A percentile compares a stretch with the other conserved stretches of the same genome.
Evolutionary conservation across 2,329 filamentous ascomycete genomes (phyloP).

Genomic region (Penicillium fuscoglaucum): DNA sequence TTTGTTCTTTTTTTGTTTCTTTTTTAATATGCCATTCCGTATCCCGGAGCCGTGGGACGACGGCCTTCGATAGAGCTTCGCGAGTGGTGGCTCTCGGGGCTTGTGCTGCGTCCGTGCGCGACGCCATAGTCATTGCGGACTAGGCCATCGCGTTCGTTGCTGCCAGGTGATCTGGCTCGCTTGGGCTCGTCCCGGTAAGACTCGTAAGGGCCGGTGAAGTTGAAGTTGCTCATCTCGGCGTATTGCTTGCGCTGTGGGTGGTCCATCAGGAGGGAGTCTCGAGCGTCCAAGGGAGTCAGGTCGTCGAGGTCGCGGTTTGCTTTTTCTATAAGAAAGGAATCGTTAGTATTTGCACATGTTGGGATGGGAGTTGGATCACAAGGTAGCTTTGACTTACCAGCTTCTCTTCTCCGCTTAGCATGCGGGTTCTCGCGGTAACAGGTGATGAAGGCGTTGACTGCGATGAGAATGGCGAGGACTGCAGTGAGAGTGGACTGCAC

Average conservation of each 20-base stretch:
- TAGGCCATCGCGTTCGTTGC: constrained; percentile 37
- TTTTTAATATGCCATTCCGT: constrained; percentile 37
- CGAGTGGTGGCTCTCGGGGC: constrained; percentile 25
- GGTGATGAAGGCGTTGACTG: constrained; percentile 80
- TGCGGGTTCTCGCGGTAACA: constrained; percentile 89
- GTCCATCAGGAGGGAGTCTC: constrained; percentile 67
- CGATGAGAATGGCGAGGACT: constrained; percentile 80
- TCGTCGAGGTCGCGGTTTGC: constrained; percentile 73
- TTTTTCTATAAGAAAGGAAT: constrained; percentile 61
- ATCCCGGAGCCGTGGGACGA: constrained; percentile 32
- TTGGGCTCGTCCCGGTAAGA: constrained; percentile 39
- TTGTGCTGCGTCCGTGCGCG: constrained; percentile 31
- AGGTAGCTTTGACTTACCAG: constrained; percentile 62
- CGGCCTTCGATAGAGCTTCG: constrained; percentile 37
- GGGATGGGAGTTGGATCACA: neutral
- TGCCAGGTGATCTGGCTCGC: constrained; percentile 31
- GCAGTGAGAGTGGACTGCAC: constrained; percentile 83
- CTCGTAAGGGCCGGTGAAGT: constrained; percentile 43
- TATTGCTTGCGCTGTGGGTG: constrained; percentile 45
- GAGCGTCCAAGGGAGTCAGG: constrained; percentile 81
- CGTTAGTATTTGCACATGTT: constrained; percentile 23
- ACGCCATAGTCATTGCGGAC: constrained; percentile 32
- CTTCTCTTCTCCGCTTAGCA: constrained; percentile 81
- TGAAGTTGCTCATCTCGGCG: constrained; percentile 44
- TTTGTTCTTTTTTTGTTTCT: neutral